phyloP scores from a whole-genome alignment of 2,329 filamentous ascomycete genomes.

The Neurospora sp. region DNA sequence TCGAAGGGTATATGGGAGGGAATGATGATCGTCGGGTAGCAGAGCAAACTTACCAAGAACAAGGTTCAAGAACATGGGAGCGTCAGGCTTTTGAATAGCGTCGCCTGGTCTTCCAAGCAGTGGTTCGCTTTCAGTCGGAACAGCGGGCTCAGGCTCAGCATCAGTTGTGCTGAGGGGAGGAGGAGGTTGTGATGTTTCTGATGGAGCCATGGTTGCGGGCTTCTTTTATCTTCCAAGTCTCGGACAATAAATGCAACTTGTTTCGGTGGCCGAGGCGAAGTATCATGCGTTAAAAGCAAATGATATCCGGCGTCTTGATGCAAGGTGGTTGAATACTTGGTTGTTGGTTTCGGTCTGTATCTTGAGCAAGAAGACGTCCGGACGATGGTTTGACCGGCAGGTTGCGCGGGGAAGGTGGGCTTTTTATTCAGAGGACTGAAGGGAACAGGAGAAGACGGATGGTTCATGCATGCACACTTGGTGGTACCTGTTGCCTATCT shows the following conservation, averaged over 20 bases:
- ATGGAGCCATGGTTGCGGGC: neutral
- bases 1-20: neutral
- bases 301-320: neutral
- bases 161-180: neutral
- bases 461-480: neutral
- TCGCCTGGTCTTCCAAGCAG: slow-evolving; percentile 30
- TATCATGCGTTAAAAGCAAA: neutral
- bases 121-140: slow-evolving; percentile 29
- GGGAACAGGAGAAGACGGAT: neutral
- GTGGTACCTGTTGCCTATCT: neutral
- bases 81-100: slow-evolving; percentile 53
- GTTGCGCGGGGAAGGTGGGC: neutral
- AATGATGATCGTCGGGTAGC: neutral
- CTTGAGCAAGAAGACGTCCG: neutral
- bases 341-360: neutral
- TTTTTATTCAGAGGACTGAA: neutral
- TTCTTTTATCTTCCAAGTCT: neutral
- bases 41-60: slow-evolving; percentile 50
- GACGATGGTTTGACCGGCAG: neutral
- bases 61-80: slow-evolving; percentile 60
- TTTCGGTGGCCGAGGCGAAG: neutral
- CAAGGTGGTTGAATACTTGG: neutral
- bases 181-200: neutral
- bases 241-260: neutral
- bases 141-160: slow-evolving; percentile 2